A percentile compares a stretch with the other conserved stretches of the same genome.
Evolutionary conservation across 106 monocot species (phyloP).

Genomic region (Phalaenopsis equestris): DNA sequence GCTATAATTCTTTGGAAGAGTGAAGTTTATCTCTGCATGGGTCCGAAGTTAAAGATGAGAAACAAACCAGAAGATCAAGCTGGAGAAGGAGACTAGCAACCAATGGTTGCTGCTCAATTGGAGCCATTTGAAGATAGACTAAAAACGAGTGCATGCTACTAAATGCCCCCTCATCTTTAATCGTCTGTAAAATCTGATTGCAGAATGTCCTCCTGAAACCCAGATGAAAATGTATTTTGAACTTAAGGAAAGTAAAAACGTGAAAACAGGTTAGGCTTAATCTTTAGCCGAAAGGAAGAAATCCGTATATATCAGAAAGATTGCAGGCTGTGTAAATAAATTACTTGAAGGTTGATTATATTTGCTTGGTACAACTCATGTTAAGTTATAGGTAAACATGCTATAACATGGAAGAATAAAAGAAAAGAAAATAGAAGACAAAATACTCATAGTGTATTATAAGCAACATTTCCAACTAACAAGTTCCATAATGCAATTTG

Average conservation of each 20-base stretch:
- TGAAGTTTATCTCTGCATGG: neutral
- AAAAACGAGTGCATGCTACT: constrained; percentile 51
- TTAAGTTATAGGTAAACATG: too few species aligned
- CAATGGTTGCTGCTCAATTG: constrained; percentile 36
- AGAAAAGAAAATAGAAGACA: too few species aligned
- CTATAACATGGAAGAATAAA: too few species aligned
- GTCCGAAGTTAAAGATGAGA: neutral
- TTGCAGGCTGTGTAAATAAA: neutral
- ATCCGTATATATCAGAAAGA: neutral
- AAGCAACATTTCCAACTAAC: too few species aligned
- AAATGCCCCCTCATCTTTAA: constrained; percentile 49
- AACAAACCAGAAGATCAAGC: constrained; percentile 48
- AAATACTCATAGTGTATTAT: too few species aligned
- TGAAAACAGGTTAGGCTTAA: neutral
- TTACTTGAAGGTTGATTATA: neutral
- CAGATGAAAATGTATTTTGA: neutral
- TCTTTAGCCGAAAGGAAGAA: neutral
- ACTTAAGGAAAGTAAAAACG: neutral
- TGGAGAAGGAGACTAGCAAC: constrained; percentile 54
- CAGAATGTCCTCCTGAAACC: constrained; percentile 35
- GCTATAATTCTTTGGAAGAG: neutral
- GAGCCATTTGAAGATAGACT: constrained; percentile 45
- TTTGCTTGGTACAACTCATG: too few species aligned
- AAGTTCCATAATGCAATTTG: too few species aligned
- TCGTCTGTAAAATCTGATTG: constrained; percentile 38